A percentile compares a stretch with the other conserved stretches of the same genome.
Evolutionary conservation across 2,329 filamentous ascomycete genomes (phyloP).

Genomic region (Cercospora berteroae): DNA sequence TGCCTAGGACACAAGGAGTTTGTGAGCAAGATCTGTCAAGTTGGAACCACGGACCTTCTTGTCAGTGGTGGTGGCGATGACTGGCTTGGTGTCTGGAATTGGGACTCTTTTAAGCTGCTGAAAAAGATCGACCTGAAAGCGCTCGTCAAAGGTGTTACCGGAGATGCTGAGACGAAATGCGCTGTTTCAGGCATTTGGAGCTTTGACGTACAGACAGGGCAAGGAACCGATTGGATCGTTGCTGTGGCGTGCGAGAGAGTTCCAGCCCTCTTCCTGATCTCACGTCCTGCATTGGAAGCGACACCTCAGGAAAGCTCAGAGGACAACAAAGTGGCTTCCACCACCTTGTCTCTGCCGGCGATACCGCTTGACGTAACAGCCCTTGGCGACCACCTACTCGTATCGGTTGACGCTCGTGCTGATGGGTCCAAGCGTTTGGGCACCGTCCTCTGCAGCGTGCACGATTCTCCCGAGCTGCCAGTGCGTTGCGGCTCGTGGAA

Average conservation of each 20-base stretch:
- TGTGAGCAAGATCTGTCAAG: conserved; percentile 69
- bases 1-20: conserved; percentile 88
- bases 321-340: not conserved
- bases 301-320: not conserved
- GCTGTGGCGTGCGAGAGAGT: conserved; percentile 46
- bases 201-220: conserved; percentile 21
- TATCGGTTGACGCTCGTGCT: conserved; percentile 13
- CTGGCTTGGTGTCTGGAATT: conserved; percentile 78
- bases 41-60: conserved; percentile 61
- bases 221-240: conserved; percentile 26
- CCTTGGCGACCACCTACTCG: conserved; percentile 7
- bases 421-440: conserved; percentile 8
- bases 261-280: conserved; percentile 60
- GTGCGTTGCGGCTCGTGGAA: conserved; percentile 6
- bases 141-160: not conserved
- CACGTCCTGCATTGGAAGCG: conserved; percentile 4
- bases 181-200: conserved; percentile 55
- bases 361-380: conserved; percentile 17
- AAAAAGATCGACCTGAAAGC: conserved; percentile 53
- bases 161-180: conserved; percentile 32
- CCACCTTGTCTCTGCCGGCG: not conserved
- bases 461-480: conserved; percentile 1
- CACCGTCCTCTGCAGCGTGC: not conserved
- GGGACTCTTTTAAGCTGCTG: conserved; percentile 59
- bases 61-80: conserved; percentile 86